These are phyloP conservation scores for Hypericum perforatum DNA, from an alignment of 345 rosid genomes.

Conservation along the genomic window DNA sequence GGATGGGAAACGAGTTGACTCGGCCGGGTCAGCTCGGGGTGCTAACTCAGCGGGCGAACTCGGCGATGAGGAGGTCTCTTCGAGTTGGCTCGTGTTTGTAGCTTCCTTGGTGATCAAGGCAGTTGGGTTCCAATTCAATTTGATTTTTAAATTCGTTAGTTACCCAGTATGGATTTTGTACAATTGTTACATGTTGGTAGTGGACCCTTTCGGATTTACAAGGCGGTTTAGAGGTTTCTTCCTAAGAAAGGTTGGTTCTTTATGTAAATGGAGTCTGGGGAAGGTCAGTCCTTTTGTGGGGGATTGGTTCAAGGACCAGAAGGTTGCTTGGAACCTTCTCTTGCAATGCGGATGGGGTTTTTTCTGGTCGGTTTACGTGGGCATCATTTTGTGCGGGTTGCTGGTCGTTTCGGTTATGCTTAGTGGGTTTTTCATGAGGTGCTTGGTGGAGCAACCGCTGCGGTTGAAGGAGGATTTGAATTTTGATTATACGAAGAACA, in stretches of 20 bases:
- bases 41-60: slow-evolving; percentile 16
- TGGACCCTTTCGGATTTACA: slow-evolving; percentile 47
- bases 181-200: slow-evolving; percentile 26
- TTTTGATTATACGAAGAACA: slow-evolving; percentile 49
- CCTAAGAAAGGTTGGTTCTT: slow-evolving; percentile 12
- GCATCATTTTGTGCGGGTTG: slow-evolving; percentile 45
- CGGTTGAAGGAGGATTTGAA: slow-evolving; percentile 43
- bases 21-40: slow-evolving; percentile 14
- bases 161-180: slow-evolving; percentile 41
- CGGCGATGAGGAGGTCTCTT: slow-evolving; percentile 11
- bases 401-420: slow-evolving; percentile 39
- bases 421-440: slow-evolving; percentile 47
- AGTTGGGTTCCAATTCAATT: slow-evolving; percentile 47
- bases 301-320: slow-evolving; percentile 40
- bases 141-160: slow-evolving; percentile 34
- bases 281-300: slow-evolving; percentile 19
- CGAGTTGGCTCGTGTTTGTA: slow-evolving; percentile 32
- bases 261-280: slow-evolving; percentile 23
- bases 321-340: slow-evolving; percentile 27
- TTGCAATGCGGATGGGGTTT: slow-evolving; percentile 54
- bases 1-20: slow-evolving; percentile 14
- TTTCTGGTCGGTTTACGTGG: slow-evolving; percentile 59
- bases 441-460: slow-evolving; percentile 52
- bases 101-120: slow-evolving; percentile 53
- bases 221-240: slow-evolving; percentile 29